Conservation (phyloP, 768 basidiomycete species). For the Sutorius australiensis region DNA sequence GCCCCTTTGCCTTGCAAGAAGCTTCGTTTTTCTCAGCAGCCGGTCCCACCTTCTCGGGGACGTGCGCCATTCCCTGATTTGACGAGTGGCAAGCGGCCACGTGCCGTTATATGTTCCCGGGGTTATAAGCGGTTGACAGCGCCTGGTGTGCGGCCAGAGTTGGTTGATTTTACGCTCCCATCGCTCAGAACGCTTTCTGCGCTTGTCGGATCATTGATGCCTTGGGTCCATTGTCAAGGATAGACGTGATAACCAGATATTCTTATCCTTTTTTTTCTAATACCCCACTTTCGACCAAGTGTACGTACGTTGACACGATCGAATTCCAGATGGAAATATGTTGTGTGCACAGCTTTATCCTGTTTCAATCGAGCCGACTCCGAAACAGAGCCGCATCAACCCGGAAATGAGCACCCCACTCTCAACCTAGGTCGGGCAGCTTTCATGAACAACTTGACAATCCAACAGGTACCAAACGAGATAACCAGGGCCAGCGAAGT, state of each 20-base stretch:
- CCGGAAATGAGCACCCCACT: too few species aligned
- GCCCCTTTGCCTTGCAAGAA: constrained; percentile 17
- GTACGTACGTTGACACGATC: neutral
- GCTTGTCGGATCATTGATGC: constrained; percentile 31
- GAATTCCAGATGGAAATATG: neutral
- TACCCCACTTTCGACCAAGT: neutral
- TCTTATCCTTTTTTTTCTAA: neutral
- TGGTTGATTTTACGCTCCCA: constrained; percentile 30
- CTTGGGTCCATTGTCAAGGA: constrained; percentile 24
- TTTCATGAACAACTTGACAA: too few species aligned
- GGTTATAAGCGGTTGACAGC: constrained; percentile 10
- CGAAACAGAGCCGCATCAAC: too few species aligned
- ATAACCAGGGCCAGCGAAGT: too few species aligned
- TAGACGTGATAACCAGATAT: neutral
- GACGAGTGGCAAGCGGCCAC: constrained; percentile 15
- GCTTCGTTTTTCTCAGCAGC: constrained; percentile 19
- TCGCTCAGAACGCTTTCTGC: constrained; percentile 31
- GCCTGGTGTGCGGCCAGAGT: constrained; percentile 13
- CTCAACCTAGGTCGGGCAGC: too few species aligned
- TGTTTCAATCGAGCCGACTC: too few species aligned
- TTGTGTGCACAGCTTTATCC: too few species aligned
- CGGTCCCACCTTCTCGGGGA: constrained; percentile 1
- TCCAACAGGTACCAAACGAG: too few species aligned
- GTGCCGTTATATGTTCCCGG: constrained; percentile 12
- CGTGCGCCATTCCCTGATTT: constrained; percentile 15